Conservation (phyloP, 257 asterid species). For the Voacanga thouarsii region DNA sequence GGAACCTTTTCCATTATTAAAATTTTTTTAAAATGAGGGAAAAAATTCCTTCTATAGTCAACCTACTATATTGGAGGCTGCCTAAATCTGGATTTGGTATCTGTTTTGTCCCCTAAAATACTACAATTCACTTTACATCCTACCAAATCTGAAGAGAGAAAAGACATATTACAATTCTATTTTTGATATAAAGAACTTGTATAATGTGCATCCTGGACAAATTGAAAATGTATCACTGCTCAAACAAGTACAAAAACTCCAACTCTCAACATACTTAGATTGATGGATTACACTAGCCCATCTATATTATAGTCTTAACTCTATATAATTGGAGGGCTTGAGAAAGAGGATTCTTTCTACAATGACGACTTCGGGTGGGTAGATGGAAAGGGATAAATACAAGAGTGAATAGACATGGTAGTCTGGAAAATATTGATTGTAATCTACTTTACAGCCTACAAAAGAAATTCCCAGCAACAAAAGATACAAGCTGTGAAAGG, state of each 20-base stretch:
- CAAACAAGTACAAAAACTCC: too few species aligned
- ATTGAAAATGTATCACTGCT: background rate
- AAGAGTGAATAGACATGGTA: background rate
- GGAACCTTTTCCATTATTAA: too few species aligned
- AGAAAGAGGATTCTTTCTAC: background rate
- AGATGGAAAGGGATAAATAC: background rate
- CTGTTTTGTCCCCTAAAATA: too few species aligned
- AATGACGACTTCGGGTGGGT: background rate
- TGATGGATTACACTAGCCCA: background rate
- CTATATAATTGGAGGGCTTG: background rate
- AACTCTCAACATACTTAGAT: too few species aligned
- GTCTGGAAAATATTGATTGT: background rate
- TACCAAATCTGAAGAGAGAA: background rate
- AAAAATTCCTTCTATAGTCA: too few species aligned
- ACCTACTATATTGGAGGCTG: too few species aligned
- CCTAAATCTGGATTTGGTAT: too few species aligned
- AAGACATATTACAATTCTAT: background rate
- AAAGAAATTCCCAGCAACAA: background rate
- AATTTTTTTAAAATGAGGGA: too few species aligned
- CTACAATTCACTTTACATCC: background rate
- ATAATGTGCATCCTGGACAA: background rate
- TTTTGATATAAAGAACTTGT: background rate
- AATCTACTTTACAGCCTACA: background rate
- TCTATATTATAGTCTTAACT: background rate
- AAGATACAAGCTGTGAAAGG: background rate